These are phyloP conservation scores for Sporisorium graminicola DNA, from an alignment of 1,284 basidiomycete genomes.

Conservation along the genomic window DNA sequence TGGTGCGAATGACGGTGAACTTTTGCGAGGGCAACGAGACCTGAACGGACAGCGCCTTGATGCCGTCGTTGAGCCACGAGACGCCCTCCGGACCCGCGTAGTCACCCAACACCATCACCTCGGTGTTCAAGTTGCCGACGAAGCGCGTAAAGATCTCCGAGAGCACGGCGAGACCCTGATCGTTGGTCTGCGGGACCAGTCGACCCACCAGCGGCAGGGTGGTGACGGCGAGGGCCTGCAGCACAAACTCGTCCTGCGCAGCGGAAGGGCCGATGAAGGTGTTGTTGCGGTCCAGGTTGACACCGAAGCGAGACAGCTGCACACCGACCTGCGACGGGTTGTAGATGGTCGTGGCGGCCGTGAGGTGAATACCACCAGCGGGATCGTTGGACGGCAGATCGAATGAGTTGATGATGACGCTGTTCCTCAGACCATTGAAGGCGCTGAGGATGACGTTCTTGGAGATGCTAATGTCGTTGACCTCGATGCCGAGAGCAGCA, in stretches of 20 bases:
- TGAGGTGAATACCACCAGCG: slow-evolving; percentile 80
- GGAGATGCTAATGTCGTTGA: slow-evolving; percentile 75
- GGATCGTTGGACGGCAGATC: slow-evolving; percentile 81
- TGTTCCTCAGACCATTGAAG: slow-evolving; percentile 78
- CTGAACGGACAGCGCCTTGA: slow-evolving; percentile 76
- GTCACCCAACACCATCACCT: slow-evolving; percentile 77
- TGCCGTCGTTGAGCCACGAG: slow-evolving; percentile 81
- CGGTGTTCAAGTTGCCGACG: slow-evolving; percentile 78
- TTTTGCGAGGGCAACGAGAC: slow-evolving; percentile 79
- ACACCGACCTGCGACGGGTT: slow-evolving; percentile 85
- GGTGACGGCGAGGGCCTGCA: slow-evolving; percentile 75
- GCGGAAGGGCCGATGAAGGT: slow-evolving; percentile 77
- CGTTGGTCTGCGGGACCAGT: slow-evolving; percentile 76
- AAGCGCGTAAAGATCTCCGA: slow-evolving; percentile 81
- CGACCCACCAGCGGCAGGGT: slow-evolving; percentile 76
- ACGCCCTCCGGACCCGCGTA: slow-evolving; percentile 77
- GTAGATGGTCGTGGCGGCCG: slow-evolving; percentile 75
- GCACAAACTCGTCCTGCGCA: slow-evolving; percentile 73
- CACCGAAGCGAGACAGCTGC: slow-evolving; percentile 76
- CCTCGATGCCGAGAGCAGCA: slow-evolving; percentile 71
- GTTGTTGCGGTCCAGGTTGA: slow-evolving; percentile 75
- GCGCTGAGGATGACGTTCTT: slow-evolving; percentile 80
- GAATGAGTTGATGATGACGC: slow-evolving; percentile 78
- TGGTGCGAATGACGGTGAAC: slow-evolving; percentile 78
- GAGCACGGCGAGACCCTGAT: slow-evolving; percentile 74